Evolutionary conservation across 1,284 basidiomycete genomes (phyloP).

Genomic region (Pterulicium gracile): DNA sequence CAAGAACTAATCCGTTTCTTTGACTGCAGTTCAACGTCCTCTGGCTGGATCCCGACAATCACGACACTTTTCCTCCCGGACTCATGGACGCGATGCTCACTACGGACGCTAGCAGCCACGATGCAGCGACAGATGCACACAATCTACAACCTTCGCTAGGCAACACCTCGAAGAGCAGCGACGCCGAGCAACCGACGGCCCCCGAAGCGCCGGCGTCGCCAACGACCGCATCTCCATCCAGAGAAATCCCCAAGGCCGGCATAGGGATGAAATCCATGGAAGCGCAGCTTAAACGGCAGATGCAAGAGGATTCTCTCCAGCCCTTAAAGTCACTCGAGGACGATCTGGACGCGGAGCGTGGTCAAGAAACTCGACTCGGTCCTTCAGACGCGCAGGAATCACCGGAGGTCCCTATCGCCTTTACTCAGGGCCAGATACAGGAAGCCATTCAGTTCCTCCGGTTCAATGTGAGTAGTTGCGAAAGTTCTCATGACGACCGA

Average conservation of each 20-base stretch:
- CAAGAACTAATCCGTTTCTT: background rate
- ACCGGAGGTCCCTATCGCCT: conserved; percentile 24
- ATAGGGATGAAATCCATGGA: conserved; percentile 23
- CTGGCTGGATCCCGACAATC: conserved; percentile 58
- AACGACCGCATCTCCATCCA: conserved; percentile 14
- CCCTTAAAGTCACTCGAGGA: conserved; percentile 27
- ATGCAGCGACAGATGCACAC: background rate
- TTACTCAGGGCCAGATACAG: conserved; percentile 42
- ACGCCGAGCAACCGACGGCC: background rate
- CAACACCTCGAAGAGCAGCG: background rate
- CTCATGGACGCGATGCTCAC: conserved; percentile 41
- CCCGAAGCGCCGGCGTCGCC: conserved; percentile 20
- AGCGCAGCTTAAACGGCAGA: conserved; percentile 48
- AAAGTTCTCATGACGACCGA: too few relatives aligned
- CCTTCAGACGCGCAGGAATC: conserved; percentile 8
- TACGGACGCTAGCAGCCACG: background rate
- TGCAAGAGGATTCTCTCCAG: conserved; percentile 57
- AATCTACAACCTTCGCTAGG: background rate
- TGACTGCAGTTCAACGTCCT: conserved; percentile 60
- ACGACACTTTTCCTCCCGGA: conserved; percentile 53
- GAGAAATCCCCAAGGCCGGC: conserved; percentile 14
- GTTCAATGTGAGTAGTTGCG: conserved; percentile 54
- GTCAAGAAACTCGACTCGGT: conserved; percentile 7
- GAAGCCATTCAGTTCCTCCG: conserved; percentile 59
- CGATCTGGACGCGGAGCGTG: conserved; percentile 15